These are phyloP conservation scores for Naegleria gruberi DNA, from an alignment of 208 protist genomes.

Conservation along the genomic window DNA sequence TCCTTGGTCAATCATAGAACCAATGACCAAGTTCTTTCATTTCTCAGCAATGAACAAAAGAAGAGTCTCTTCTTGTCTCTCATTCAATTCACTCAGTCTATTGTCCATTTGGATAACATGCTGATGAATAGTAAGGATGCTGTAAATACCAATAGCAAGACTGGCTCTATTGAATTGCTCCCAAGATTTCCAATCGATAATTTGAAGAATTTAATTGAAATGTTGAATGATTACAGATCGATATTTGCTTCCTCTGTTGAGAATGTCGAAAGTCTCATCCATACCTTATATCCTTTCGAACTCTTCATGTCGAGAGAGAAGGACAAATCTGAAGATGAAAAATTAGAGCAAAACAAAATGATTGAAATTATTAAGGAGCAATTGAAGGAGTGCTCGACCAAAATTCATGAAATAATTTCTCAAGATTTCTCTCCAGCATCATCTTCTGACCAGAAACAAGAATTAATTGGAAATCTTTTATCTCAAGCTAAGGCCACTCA, in stretches of 20 bases:
- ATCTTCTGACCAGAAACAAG: no score
- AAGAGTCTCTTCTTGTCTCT: neutral
- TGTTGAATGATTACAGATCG: neutral
- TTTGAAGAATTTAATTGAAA: neutral
- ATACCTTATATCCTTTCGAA: neutral
- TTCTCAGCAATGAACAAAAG: neutral
- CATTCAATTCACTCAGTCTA: neutral
- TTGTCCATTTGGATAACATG: neutral
- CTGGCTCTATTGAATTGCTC: neutral
- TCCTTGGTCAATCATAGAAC: neutral
- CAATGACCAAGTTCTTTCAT: neutral
- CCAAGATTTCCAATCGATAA: neutral
- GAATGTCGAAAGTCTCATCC: neutral
- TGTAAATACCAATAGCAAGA: neutral
- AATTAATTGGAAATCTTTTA: no score
- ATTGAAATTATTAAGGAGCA: neutral
- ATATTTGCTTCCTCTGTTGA: neutral
- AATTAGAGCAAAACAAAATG: neutral
- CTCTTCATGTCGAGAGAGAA: neutral
- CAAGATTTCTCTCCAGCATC: neutral
- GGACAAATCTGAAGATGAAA: neutral
- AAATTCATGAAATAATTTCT: neutral
- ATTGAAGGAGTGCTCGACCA: neutral
- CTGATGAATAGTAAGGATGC: neutral
- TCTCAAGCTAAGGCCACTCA: no score